These are phyloP conservation scores for Phylloporus scabripes DNA, from an alignment of 768 basidiomycete genomes.

Conservation along the genomic window DNA sequence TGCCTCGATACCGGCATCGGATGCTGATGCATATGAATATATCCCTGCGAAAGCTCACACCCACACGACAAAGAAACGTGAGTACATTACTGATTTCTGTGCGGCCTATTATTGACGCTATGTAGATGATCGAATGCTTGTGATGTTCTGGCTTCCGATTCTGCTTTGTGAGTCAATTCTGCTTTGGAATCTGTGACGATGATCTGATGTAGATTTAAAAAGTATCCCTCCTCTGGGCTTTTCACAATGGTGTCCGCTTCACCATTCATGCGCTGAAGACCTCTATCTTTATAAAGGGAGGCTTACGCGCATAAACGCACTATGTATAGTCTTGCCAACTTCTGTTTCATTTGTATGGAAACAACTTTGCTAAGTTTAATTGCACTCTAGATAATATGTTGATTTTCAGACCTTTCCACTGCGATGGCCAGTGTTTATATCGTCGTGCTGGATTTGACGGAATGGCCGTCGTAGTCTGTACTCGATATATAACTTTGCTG, in stretches of 20 bases:
- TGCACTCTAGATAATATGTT: constrained; percentile 2
- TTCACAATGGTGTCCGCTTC: constrained; percentile 50
- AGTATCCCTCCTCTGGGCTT: constrained; percentile 59
- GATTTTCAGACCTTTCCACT: constrained; percentile 3
- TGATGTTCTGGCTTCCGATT: constrained; percentile 84
- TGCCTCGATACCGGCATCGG: constrained; percentile 52
- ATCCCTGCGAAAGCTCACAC: constrained; percentile 43
- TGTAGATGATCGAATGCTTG: constrained; percentile 77
- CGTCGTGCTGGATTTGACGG: constrained; percentile 18
- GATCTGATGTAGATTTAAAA: constrained; percentile 7
- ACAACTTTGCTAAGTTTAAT: neutral
- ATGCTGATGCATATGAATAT: constrained; percentile 65
- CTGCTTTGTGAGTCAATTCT: constrained; percentile 57
- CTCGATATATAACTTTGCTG: constrained; percentile 14
- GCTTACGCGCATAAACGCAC: constrained; percentile 30
- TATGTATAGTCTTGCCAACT: constrained; percentile 3
- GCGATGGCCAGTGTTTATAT: constrained; percentile 10
- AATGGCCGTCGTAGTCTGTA: constrained; percentile 17
- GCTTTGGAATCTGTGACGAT: neutral
- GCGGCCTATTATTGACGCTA: constrained; percentile 1
- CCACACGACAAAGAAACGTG: constrained; percentile 60
- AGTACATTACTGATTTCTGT: constrained; percentile 9
- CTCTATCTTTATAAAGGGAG: constrained; percentile 41
- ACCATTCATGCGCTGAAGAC: constrained; percentile 46
- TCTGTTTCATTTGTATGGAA: neutral